Evolutionary conservation across 1,139 yeast species (phyloP), one percentile per base, ranked within the genome.

Genomic region (Ogataea hybrid): DNA sequence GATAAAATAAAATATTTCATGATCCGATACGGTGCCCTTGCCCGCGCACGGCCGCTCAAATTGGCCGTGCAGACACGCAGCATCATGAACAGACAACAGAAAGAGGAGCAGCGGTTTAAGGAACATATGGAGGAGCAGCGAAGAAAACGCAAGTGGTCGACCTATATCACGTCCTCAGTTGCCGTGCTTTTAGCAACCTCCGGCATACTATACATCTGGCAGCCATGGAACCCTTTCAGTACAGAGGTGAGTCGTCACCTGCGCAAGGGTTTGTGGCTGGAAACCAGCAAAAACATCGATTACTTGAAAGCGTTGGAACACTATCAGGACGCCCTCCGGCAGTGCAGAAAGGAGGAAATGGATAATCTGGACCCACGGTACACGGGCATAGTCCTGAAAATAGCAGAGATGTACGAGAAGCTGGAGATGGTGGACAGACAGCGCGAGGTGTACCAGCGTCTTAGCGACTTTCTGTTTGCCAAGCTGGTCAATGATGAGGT

Each of bases 351-450:
- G 25, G 61, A 72, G 35, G 65, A 63, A 0, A 60, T 87, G 65
- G 77, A 77, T 48, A 73, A 71, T 14, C 56, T 85, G 25, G 69
- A 77, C 39, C 87, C 84, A 52, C 85, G 81, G 54, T 84, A 81
- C 57, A 89, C 97, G 0, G 96, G 96, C 0, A 76, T 90, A 45
- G 95, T 88, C 57, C 69, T 90, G 58, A 87, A 89, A 57, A 70
- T 87, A 32, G 95, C 85, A 3, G 96, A 89, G 58, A 84, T 88
- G 88, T 86, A 80, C 59, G 55, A 63, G 60, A 44, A 57, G 46
- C 35, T 60, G 35, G 50, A 44, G 3, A 54, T 52, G 57, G 38
- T 38, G 2, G 56, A 56, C 10, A 38, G 48, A 17, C 53, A 57
- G 32, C 38, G 50, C 16, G 39, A 42, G 9, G 51, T 56, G 1